Percentiles rank a stretch among this genome's conserved stretches.
These are phyloP conservation scores for Sporothrix brunneoviolacea DNA, from an alignment of 2,329 filamentous ascomycete genomes.

Conservation along the genomic window DNA sequence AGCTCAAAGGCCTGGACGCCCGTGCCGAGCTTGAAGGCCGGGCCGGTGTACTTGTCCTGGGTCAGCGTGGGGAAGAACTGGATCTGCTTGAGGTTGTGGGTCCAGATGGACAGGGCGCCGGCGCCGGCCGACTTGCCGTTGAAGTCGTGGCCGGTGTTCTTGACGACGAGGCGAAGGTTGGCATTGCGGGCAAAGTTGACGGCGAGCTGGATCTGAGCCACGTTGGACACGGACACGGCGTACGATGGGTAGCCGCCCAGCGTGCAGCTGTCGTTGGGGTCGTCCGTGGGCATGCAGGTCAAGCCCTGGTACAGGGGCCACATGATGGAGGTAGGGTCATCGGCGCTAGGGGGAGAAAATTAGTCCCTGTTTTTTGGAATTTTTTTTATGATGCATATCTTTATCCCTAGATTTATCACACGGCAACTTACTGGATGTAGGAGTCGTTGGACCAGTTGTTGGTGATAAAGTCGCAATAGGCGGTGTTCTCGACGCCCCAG, in stretches of 20 bases:
- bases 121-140: conserved; percentile 32
- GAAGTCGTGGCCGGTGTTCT: conserved; percentile 49
- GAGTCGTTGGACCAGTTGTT: conserved; percentile 28
- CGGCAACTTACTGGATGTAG: conserved; percentile 31
- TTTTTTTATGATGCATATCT: too few relatives aligned
- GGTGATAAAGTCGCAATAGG: conserved; percentile 33
- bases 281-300: conserved; percentile 28
- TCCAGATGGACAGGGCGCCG: conserved; percentile 32
- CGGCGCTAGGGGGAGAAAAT: too few relatives aligned
- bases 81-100: conserved; percentile 23
- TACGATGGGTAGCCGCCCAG: conserved; percentile 38
- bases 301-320: conserved; percentile 34
- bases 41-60: conserved; percentile 20
- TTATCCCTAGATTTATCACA: conserved; percentile 18
- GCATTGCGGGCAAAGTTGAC: conserved; percentile 40
- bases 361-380: conserved; percentile 6
- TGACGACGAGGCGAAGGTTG: conserved; percentile 43
- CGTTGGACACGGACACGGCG: conserved; percentile 34
- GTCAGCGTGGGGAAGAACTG: conserved; percentile 42
- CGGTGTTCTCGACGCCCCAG: conserved; percentile 34
- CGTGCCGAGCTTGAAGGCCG: conserved; percentile 38
- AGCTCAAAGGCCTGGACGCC: conserved; percentile 45
- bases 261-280: conserved; percentile 18
- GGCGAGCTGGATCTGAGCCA: conserved; percentile 39
- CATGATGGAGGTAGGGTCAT: conserved; percentile 35